Evolutionary conservation across 495 filamentous ascomycete species (phyloP), one percentile per base, ranked within the genome.

Genomic region (Aspergillus homomorphus): DNA sequence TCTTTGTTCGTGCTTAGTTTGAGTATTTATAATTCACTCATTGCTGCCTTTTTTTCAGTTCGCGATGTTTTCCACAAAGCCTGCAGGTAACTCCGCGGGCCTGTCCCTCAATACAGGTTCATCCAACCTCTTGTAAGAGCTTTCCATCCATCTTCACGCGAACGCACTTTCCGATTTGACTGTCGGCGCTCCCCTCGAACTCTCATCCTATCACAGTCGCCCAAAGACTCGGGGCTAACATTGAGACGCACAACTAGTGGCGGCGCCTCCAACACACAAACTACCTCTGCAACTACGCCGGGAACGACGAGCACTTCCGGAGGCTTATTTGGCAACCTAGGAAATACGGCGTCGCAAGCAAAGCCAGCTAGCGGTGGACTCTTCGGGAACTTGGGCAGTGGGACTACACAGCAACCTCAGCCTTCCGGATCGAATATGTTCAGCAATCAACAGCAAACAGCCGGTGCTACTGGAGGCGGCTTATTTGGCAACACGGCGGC

Each of bases 51-150:
- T 4, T 66, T 62, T 66, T 43, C 58, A 43, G 38, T 54, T 19
- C 62, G 65, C 19, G 44, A 79, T 79, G 76, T 79, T 79, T 58
- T 86, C 86, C 42, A 77, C 82, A 45, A 91, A 87, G 73, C 82
- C 86, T 59, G 82, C 87, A 22, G 60, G 66, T 23, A 67, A 72
- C 26, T 60, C 73, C 15, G 43, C 72, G 19, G 87, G 84, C 54
- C 77, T 92, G 54, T 89, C 84, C 57, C 89, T 94, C 67, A 92
- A 90, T 68, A 94, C 89, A n/a, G 82, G 76, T 45, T 79, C 84
- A 38, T 83, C 87, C 55, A 89, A 87, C 73, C 80, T 89, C 66
- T 91, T 86, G 85, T 88, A 70, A 83, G 84, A 21, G 42, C 15
- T 38, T 46, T 15, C 16, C 21, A 12, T 54, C 53, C 21, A 7